A percentile compares a stretch with the other conserved stretches of the same genome.
Conservation (phyloP, 495 filamentous ascomycete species). For the Penicillium turbatum region DNA sequence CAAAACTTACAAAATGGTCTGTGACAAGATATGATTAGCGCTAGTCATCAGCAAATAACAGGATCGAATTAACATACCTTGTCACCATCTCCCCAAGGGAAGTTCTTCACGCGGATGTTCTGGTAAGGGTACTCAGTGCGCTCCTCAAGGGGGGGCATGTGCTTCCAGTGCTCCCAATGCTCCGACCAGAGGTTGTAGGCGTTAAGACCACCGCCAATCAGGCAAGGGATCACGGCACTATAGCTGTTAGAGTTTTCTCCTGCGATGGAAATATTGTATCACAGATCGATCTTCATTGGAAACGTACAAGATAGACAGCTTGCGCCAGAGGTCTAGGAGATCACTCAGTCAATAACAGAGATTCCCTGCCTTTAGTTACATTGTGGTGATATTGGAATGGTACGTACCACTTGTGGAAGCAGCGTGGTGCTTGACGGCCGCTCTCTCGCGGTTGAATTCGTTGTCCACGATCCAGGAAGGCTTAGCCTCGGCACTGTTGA, state of each 20-base stretch:
- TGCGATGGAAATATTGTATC: background rate
- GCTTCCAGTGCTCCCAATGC: constrained; percentile 93
- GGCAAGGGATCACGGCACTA: constrained; percentile 64
- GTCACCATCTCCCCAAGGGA: constrained; percentile 86
- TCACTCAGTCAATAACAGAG: constrained; percentile 35
- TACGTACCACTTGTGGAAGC: constrained; percentile 68
- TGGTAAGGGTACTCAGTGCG: constrained; percentile 85
- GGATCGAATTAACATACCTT: constrained; percentile 57
- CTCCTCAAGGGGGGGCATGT: constrained; percentile 84
- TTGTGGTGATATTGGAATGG: constrained; percentile 4
- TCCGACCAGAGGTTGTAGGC: constrained; percentile 86
- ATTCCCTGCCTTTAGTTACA: background rate
- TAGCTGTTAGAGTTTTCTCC: constrained; percentile 12
- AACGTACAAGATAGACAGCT: constrained; percentile 85
- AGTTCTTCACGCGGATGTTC: constrained; percentile 91
- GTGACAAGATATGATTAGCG: constrained; percentile 30
- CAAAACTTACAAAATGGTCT: constrained; percentile 65
- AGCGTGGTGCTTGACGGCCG: constrained; percentile 81
- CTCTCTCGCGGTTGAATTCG: constrained; percentile 81
- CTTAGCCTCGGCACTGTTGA: constrained; percentile 54
- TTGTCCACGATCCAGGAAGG: constrained; percentile 62
- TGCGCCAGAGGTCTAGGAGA: constrained; percentile 79
- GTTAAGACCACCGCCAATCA: constrained; percentile 68
- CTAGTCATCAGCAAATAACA: background rate
- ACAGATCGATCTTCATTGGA: constrained; percentile 5